phyloP scores from a whole-genome alignment of 2,329 filamentous ascomycete species.

The Diatrype stigma region DNA sequence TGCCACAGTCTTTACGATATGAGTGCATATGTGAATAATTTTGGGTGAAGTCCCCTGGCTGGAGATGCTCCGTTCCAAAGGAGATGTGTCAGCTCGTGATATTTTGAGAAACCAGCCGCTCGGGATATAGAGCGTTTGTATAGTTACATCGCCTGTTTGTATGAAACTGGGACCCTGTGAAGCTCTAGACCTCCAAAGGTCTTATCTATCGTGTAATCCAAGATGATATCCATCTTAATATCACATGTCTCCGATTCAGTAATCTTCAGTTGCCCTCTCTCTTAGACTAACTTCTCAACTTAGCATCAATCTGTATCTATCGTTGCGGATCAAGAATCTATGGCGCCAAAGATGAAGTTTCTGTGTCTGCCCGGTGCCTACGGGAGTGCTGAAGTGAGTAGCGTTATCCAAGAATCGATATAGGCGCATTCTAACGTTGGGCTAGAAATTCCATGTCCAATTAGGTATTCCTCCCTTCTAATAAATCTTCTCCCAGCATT shows the following conservation, averaged over 20 bases:
- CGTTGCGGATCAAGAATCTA: conserved; percentile 11
- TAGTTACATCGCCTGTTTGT: background rate
- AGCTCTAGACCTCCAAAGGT: background rate
- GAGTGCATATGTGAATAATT: background rate
- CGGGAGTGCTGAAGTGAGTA: conserved; percentile 42
- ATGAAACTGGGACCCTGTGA: background rate
- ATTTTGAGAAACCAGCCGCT: background rate
- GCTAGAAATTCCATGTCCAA: conserved; percentile 53
- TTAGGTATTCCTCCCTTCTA: conserved; percentile 32
- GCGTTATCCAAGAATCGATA: conserved; percentile 2
- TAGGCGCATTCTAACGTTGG: conserved; percentile 16
- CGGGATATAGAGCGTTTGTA: background rate
- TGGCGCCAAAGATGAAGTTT: conserved; percentile 43
- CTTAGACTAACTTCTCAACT: background rate
- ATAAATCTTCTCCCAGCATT: conserved; percentile 3
- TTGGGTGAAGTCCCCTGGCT: background rate
- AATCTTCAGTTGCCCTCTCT: background rate
- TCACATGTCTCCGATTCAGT: background rate
- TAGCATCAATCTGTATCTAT: background rate
- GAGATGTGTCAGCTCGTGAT: background rate
- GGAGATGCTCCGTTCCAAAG: background rate
- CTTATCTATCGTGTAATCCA: background rate
- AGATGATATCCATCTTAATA: background rate
- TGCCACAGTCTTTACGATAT: background rate
- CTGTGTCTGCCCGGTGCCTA: conserved; percentile 56